Conservation (phyloP, 2,329 filamentous ascomycete species). For the Bipolaris oryzae region DNA sequence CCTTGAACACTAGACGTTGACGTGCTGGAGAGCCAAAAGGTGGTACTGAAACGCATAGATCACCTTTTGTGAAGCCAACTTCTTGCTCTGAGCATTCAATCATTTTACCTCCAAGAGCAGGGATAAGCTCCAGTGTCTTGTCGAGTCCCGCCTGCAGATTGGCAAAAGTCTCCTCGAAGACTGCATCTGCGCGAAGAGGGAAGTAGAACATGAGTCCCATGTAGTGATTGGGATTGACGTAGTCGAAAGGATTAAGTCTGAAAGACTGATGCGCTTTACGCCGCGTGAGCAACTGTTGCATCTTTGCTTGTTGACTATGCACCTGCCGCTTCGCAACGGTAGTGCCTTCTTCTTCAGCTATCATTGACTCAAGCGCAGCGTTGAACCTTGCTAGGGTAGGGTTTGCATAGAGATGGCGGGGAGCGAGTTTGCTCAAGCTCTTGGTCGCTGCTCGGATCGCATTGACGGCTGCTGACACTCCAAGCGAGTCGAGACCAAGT, state of each 20-base stretch:
- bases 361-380: slow-evolving; percentile 14
- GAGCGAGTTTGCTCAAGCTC: slow-evolving; percentile 38
- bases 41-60: slow-evolving; percentile 28
- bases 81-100: slow-evolving; percentile 39
- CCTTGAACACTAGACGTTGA: slow-evolving; percentile 23
- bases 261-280: slow-evolving; percentile 37
- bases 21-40: slow-evolving; percentile 11
- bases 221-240: slow-evolving; percentile 21
- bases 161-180: slow-evolving; percentile 39
- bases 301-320: neutral
- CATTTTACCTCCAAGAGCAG: slow-evolving; percentile 47
- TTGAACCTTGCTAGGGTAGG: slow-evolving; percentile 34
- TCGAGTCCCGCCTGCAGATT: slow-evolving; percentile 45
- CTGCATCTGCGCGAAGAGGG: slow-evolving; percentile 32
- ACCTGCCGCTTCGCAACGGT: neutral
- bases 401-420: slow-evolving; percentile 47
- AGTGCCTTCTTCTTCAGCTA: neutral
- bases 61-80: slow-evolving; percentile 36
- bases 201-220: slow-evolving; percentile 47
- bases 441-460: slow-evolving; percentile 39
- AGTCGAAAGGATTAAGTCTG: slow-evolving; percentile 42
- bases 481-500: slow-evolving; percentile 44
- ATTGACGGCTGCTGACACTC: slow-evolving; percentile 38
- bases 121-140: slow-evolving; percentile 46
- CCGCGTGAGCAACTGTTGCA: slow-evolving; percentile 17